Conservation (phyloP, 257 asterid species). For the Echium plantagineum region DNA sequence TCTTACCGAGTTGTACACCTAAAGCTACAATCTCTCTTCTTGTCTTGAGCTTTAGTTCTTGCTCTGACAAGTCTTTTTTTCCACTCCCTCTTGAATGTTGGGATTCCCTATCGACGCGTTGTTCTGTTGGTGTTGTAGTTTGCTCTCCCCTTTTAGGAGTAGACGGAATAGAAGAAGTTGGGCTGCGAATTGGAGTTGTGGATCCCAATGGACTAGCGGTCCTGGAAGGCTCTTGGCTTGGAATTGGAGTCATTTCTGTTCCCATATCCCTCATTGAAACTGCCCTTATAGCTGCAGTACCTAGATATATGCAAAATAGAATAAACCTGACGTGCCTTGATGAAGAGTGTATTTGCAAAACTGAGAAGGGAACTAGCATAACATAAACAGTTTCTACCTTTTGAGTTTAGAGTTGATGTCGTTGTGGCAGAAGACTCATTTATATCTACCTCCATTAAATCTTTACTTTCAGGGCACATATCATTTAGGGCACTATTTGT, state of each 20-base stretch:
- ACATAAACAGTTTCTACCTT: slow-evolving; percentile 33
- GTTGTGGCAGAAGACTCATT: slow-evolving; percentile 33
- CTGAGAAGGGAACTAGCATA: not conserved
- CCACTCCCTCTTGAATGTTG: slow-evolving; percentile 23
- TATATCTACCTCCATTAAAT: slow-evolving; percentile 45
- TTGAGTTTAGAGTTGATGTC: slow-evolving; percentile 42
- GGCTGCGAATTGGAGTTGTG: slow-evolving; percentile 86
- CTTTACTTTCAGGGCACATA: slow-evolving; percentile 47
- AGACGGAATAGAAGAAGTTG: slow-evolving; percentile 79
- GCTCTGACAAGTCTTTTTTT: slow-evolving; percentile 57
- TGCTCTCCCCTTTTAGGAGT: slow-evolving; percentile 81
- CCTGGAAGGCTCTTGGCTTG: slow-evolving; percentile 95
- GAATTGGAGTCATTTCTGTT: slow-evolving; percentile 98
- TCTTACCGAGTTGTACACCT: slow-evolving; percentile 89
- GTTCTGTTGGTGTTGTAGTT: slow-evolving; percentile 47
- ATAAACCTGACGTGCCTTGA: not conserved
- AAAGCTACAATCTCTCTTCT: slow-evolving; percentile 86
- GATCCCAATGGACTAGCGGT: slow-evolving; percentile 78
- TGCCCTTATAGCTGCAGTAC: slow-evolving; percentile 54
- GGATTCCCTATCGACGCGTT: slow-evolving; percentile 13
- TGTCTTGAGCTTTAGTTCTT: slow-evolving; percentile 68
- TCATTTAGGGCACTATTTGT: slow-evolving; percentile 27
- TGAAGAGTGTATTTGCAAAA: not conserved
- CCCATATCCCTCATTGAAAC: slow-evolving; percentile 99
- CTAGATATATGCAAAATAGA: slow-evolving; percentile 11